phyloP scores from a whole-genome alignment of 768 basidiomycete genomes.

The Podaxis rugospora region DNA sequence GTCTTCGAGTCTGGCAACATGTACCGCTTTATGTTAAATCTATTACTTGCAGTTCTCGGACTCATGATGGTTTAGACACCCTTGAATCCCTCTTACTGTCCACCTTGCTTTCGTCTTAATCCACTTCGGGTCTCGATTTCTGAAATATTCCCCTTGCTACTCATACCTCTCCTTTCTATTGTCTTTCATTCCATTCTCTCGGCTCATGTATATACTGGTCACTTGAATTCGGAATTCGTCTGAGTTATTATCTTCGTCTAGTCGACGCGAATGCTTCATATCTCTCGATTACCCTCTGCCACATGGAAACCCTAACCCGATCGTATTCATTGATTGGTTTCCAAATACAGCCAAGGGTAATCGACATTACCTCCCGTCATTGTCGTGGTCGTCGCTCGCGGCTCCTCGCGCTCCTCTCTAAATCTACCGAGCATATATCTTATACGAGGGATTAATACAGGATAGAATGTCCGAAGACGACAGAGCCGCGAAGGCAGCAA shows the following conservation, averaged over 20 bases:
- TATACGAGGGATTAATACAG: neutral
- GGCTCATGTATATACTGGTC: conserved; percentile 9
- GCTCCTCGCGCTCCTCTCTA: neutral
- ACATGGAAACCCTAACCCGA: conserved; percentile 8
- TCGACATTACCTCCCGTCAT: neutral
- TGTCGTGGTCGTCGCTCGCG: neutral
- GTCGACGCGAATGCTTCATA: neutral
- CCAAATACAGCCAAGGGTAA: neutral
- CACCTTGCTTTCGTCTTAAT: conserved; percentile 20
- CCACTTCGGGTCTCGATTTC: conserved; percentile 24
- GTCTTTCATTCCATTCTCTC: neutral
- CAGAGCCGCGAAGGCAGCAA: conserved; percentile 75
- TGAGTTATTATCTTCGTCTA: neutral
- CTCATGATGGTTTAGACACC: conserved; percentile 20
- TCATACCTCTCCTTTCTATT: conserved; percentile 9
- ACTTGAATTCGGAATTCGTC: conserved; percentile 6
- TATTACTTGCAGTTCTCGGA: conserved; percentile 49
- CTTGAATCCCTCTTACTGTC: conserved; percentile 1
- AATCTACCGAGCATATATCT: neutral
- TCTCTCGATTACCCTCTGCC: neutral
- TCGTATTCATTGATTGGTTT: neutral
- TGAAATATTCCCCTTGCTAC: conserved; percentile 11
- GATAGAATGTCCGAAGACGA: conserved; percentile 69
- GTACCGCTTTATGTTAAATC: conserved; percentile 42
- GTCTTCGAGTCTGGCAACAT: conserved; percentile 22